Evolutionary conservation across 257 asterid species (phyloP), one percentile per base, ranked within the genome.

Genomic region (Solanum chiquidenum): DNA sequence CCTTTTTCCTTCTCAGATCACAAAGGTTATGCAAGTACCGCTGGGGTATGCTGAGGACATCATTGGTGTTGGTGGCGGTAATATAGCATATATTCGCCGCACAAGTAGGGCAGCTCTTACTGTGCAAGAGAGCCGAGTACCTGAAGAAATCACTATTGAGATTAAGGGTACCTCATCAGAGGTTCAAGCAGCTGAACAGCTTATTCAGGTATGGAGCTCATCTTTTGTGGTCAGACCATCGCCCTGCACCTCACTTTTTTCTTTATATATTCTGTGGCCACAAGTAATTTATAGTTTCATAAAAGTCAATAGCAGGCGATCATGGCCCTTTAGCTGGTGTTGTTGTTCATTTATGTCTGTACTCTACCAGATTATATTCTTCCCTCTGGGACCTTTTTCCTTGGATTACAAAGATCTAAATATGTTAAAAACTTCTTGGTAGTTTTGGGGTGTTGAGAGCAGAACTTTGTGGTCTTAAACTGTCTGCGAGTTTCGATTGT

Each of bases 21-120:
- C 95, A 55, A 95, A 95, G 93, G 95, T 94, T 42, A 94, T 95
- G 98, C 98, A 95, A 91, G 92, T 96, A 86, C 98, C 99, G 35
- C 94, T 95, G 20, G 86, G 90, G 16, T 96, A 93, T 92, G 99
- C 98, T 34, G 99, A 96, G 91, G 98, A 95, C 85, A 94, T 96
- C 83, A 95, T 95, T 55, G 99, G 99, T 83, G 91, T 92, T 86
- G 94, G 90, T 40, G 98, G 99, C 40, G 68, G 95, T 58, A 95
- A 93, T 88, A 96, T 96, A 77, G 98, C 93, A 69, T 93, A 91
- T 90, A 95, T 96, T 89, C 93, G 99, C 75, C 94, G 94, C 55
- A 93, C 93, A 33, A 94, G 98, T 89, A 95, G 96, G 83, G 98
- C 98, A 14, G 89, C 92, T 83, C 93, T 96, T 38, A 93, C 95